phyloP scores from a whole-genome alignment of 352 stramenopile genomes.

The Pythium grandisporangium region DNA sequence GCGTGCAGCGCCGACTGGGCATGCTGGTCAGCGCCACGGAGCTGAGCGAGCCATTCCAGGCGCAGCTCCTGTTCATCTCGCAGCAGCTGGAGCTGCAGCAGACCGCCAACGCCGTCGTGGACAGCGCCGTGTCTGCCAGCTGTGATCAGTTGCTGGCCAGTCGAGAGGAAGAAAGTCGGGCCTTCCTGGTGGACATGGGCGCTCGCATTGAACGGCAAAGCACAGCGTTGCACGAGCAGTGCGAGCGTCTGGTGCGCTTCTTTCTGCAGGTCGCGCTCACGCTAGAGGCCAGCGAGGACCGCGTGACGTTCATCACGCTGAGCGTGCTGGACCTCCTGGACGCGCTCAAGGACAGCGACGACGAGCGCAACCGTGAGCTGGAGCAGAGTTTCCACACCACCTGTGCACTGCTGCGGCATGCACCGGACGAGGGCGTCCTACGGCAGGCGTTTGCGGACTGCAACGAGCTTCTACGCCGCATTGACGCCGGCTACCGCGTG shows the following conservation, averaged over 20 bases:
- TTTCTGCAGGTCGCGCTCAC: conserved; percentile 36
- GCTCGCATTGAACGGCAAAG: conserved; percentile 48
- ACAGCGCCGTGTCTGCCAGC: conserved; percentile 34
- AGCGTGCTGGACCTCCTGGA: conserved; percentile 70
- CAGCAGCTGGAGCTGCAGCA: conserved; percentile 50
- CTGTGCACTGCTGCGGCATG: conserved; percentile 58
- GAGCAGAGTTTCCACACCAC: conserved; percentile 39
- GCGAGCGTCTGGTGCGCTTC: conserved; percentile 56
- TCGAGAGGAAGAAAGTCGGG: conserved; percentile 33
- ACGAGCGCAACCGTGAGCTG: conserved; percentile 28
- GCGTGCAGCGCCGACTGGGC: conserved; percentile 64
- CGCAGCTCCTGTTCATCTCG: conserved; percentile 34
- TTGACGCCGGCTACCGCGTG: conserved; percentile 72
- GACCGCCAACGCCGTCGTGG: conserved; percentile 61
- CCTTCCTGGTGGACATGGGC: conserved; percentile 53
- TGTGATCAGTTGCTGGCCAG: conserved; percentile 41
- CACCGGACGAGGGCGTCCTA: conserved; percentile 48
- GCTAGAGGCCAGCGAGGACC: conserved; percentile 46
- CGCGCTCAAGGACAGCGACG: conserved; percentile 62
- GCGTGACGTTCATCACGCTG: conserved; percentile 51
- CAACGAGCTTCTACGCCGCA: conserved; percentile 39
- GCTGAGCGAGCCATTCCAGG: conserved; percentile 32
- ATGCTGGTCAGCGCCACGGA: conserved; percentile 70
- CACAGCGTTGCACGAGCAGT: conserved; percentile 34
- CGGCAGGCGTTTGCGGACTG: conserved; percentile 44